Conservation (phyloP, 306 rosid genomes). For the Senna siamea region DNA sequence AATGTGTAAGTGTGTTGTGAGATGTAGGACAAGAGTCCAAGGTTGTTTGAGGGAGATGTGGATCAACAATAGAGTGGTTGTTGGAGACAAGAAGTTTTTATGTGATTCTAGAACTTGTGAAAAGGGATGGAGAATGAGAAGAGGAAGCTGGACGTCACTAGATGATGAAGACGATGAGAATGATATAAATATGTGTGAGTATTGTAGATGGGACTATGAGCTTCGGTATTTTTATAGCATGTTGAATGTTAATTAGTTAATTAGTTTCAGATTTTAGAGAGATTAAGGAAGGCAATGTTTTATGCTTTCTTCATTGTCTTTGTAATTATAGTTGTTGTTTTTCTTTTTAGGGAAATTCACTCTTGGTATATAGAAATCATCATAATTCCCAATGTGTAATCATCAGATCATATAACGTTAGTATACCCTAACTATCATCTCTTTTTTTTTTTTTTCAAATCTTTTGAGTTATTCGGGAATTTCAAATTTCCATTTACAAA, state of each 20-base stretch:
- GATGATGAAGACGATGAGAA: slow-evolving; percentile 34
- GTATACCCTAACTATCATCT: too few relatives aligned
- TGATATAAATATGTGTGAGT: slow-evolving; percentile 18
- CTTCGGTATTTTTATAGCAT: neutral
- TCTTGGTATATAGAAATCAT: too few relatives aligned
- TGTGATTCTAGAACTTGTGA: slow-evolving; percentile 16
- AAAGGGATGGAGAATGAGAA: slow-evolving; percentile 19
- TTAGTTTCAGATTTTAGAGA: neutral
- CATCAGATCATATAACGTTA: too few relatives aligned
- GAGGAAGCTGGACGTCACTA: neutral
- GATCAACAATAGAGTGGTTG: neutral
- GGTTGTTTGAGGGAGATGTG: neutral
- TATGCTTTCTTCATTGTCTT: too few relatives aligned
- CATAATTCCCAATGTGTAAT: too few relatives aligned
- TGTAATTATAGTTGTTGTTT: too few relatives aligned
- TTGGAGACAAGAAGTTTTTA: neutral
- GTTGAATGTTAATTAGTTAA: neutral
- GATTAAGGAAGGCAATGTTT: too few relatives aligned
- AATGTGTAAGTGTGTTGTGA: neutral
- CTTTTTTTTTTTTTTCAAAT: too few relatives aligned
- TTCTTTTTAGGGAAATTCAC: too few relatives aligned
- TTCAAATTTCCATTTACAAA: too few relatives aligned
- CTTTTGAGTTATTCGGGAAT: too few relatives aligned
- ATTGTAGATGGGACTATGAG: slow-evolving; percentile 44
- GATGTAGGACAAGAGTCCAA: slow-evolving; percentile 25